phyloP scores from a whole-genome alignment of 495 filamentous ascomycete species.

The Aspergillus ellipticus region DNA sequence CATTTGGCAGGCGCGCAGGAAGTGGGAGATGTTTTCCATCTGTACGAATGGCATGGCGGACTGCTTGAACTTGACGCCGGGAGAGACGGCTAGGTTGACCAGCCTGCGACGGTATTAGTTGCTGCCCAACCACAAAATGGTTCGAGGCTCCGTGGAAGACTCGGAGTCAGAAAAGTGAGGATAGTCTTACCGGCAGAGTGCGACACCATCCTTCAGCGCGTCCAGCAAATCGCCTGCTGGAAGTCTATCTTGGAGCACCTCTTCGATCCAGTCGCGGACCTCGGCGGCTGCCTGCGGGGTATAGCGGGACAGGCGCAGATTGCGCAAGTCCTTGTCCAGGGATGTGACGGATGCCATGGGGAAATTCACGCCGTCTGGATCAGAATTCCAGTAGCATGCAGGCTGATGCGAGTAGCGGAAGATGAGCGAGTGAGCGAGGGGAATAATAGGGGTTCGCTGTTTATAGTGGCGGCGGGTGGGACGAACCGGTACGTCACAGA shows the following conservation, averaged over 20 bases:
- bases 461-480: conserved; percentile 4
- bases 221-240: conserved; percentile 75
- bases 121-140: background rate
- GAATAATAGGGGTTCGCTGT: background rate
- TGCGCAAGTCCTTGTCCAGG: conserved; percentile 92
- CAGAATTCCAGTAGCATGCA: conserved; percentile 1
- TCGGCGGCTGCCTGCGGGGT: conserved; percentile 89
- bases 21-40: conserved; percentile 99
- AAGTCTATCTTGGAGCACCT: conserved; percentile 68
- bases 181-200: conserved; percentile 76
- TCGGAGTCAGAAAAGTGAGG: background rate
- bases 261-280: conserved; percentile 82
- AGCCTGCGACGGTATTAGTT: conserved; percentile 51
- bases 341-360: conserved; percentile 92
- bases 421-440: background rate
- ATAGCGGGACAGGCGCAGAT: conserved; percentile 87
- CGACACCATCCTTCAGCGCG: conserved; percentile 80
- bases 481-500: conserved; percentile 12
- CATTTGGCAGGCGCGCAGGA: conserved; percentile 79
- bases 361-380: conserved; percentile 6
- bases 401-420: background rate
- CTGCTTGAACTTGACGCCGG: conserved; percentile 73
- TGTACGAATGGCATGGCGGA: conserved; percentile 96
- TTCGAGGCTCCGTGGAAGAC: too few species aligned
- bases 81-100: conserved; percentile 74